Evolutionary conservation across 352 stramenopile genomes (phyloP).

Genomic region (Globisporangium lucens): DNA sequence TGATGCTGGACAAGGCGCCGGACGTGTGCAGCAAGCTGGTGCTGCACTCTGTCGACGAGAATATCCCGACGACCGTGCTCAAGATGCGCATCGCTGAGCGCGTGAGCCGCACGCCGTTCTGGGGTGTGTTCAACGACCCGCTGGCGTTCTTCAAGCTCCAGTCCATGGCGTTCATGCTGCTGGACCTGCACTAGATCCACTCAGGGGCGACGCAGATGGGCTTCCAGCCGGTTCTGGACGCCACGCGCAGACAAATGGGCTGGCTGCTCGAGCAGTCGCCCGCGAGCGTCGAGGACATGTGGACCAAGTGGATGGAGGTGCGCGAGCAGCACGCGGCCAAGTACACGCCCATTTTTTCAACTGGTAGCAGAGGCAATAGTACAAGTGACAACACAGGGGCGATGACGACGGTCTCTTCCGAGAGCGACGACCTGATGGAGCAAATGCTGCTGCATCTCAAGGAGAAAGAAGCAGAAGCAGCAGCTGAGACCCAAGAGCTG

Average conservation of each 20-base stretch:
- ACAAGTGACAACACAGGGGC: background rate
- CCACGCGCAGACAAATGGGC: conserved; percentile 73
- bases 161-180: conserved; percentile 83
- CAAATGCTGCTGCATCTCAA: conserved; percentile 17
- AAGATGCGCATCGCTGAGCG: conserved; percentile 74
- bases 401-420: background rate
- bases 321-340: conserved; percentile 67
- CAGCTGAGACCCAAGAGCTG: conserved; percentile 2
- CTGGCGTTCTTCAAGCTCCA: conserved; percentile 73
- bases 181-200: conserved; percentile 80
- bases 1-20: conserved; percentile 78
- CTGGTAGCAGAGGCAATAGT: background rate
- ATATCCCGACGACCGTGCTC: conserved; percentile 47
- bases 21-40: conserved; percentile 73
- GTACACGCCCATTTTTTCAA: conserved; percentile 32
- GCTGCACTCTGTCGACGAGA: conserved; percentile 41
- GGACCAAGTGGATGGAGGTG: conserved; percentile 80
- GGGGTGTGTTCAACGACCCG: conserved; percentile 71
- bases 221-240: conserved; percentile 77
- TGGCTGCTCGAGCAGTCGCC: conserved; percentile 79
- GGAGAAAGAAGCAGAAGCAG: conserved; percentile 11
- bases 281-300: conserved; percentile 76
- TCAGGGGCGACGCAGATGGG: conserved; percentile 82
- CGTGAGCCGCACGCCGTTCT: conserved; percentile 79
- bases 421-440: conserved; percentile 19